phyloP scores from a whole-genome alignment of 306 rosid genomes.

The Quercus mongolica region DNA sequence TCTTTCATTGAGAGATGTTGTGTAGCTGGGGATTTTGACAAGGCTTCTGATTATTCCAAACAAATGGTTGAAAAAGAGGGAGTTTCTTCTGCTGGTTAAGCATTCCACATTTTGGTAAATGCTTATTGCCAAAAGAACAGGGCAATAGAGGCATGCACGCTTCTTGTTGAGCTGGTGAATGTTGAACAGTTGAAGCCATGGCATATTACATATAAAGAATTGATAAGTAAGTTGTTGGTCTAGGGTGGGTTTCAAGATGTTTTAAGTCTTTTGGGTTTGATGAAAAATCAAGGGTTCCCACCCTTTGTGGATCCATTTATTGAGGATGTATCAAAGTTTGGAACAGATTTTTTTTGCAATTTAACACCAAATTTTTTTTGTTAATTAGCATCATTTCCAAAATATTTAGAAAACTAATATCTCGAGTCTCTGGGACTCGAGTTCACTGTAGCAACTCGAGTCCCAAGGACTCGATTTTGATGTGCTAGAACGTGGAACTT shows the following conservation, averaged over 20 bases:
- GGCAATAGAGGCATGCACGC: conserved; percentile 47
- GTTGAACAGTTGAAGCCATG: conserved; percentile 49
- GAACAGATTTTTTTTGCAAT: conserved; percentile 22
- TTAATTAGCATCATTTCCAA: too few species aligned
- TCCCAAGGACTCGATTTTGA: too few species aligned
- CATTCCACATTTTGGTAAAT: too few species aligned
- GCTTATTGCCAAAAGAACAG: too few species aligned
- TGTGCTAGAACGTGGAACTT: too few species aligned
- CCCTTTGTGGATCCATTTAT: conserved; percentile 67
- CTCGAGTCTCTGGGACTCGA: too few species aligned
- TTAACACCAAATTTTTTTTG: too few species aligned
- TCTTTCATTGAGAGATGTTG: conserved; percentile 60
- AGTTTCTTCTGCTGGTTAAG: too few species aligned
- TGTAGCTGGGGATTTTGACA: conserved; percentile 51
- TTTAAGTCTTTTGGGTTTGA: conserved; percentile 53
- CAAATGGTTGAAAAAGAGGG: conserved; percentile 3
- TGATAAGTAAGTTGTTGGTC: conserved; percentile 49
- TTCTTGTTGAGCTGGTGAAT: conserved; percentile 39
- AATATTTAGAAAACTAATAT: too few species aligned
- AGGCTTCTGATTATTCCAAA: conserved; percentile 51
- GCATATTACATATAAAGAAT: conserved; percentile 62
- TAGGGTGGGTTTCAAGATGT: conserved; percentile 61
- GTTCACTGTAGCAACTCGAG: too few species aligned
- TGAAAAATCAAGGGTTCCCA: conserved; percentile 66
- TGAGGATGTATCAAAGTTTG: conserved; percentile 53